Percentiles rank a stretch among this genome's conserved stretches.
Evolutionary conservation across 163 green algal genomes (phyloP).

Genomic region (Scenedesmus sp.): DNA sequence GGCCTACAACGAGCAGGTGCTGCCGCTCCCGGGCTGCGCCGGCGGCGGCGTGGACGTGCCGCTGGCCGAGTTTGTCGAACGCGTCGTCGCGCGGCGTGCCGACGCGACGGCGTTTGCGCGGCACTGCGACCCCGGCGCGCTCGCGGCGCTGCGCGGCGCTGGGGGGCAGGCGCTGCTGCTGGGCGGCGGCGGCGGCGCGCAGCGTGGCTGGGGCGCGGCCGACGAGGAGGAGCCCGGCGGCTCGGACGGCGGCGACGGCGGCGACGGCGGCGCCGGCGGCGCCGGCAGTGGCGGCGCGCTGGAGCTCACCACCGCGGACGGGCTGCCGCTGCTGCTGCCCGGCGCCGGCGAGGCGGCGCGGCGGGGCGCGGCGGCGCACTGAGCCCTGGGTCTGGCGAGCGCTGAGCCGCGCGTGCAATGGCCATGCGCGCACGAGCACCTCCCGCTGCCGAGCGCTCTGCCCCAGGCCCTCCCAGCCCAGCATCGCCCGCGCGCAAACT

Average conservation of each 20-base stretch:
- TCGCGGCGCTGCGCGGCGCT: background rate
- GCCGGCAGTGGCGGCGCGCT: background rate
- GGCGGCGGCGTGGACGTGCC: constrained; percentile 39
- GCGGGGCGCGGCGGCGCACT: too few species aligned
- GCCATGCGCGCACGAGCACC: too few species aligned
- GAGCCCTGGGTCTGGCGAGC: too few species aligned
- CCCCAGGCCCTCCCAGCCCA: too few species aligned
- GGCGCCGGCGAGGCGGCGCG: too few species aligned
- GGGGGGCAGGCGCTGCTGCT: background rate
- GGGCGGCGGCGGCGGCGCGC: background rate
- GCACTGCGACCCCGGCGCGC: background rate
- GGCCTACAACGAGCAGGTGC: constrained; percentile 60
- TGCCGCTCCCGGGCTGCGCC: constrained; percentile 46
- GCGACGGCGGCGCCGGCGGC: background rate
- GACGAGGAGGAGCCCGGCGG: background rate
- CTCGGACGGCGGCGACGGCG: background rate
- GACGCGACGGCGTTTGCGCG: background rate
- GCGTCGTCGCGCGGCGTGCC: constrained; percentile 4
- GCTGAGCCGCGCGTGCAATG: too few species aligned
- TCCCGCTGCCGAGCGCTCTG: too few species aligned
- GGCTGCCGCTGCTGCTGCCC: too few species aligned
- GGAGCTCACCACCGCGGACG: too few species aligned
- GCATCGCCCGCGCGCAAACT: too few species aligned
- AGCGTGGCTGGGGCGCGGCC: background rate
- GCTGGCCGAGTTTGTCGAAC: constrained; percentile 16